Evolutionary conservation across 2,329 filamentous ascomycete species (phyloP), one percentile per base, ranked within the genome.

Genomic region (Ceratocystis variospora): DNA sequence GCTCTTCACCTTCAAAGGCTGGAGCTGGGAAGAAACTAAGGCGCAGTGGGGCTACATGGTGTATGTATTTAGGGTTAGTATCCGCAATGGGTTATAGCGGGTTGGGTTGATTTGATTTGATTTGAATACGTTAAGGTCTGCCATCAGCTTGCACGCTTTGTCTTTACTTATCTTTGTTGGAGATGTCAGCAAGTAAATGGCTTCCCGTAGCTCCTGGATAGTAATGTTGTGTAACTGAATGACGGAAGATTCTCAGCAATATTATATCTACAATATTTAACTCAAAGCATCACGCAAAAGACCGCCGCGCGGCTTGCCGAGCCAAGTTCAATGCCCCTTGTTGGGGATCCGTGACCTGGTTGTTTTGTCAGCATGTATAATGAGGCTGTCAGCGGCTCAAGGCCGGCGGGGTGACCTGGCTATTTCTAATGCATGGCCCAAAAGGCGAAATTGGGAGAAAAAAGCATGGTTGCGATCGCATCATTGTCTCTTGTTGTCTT

Each of bases 331-430:
- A 41, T 53, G 10, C 28, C 55, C 55, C 55, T 31, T 57, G 28
- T 57, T 28, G 50, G 6, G 50, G 10, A 48, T 17, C 17, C 8
- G 15, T 33, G 53, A 8, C 53, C 12, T 17, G 33, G 31, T 31
- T n/a, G 15, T 59, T 59, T 59, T 59, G 55, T 59, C 55, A 59
- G 55, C 55, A 59, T 59, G 31, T 37, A 59, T 59, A 59, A 59
- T 59, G 17, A 37, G 28, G 33, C 25, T 25, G 55, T 59, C 25
- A 59, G 55, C 55, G 55, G 55, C 15, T n/a, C 28, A 31, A 17
- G 28, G 55, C 33, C 55, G 28, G 28, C 55, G 4, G 55, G 55
- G 17, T 22, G 50, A 7, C 7, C 55, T 37, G 55, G 55, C 55
- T 3, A 31, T n/a, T 59, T 22, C 25, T 25, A 53, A 53, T 28